phyloP scores from a whole-genome alignment of 208 protist genomes.

The Leishmania mexicana region DNA sequence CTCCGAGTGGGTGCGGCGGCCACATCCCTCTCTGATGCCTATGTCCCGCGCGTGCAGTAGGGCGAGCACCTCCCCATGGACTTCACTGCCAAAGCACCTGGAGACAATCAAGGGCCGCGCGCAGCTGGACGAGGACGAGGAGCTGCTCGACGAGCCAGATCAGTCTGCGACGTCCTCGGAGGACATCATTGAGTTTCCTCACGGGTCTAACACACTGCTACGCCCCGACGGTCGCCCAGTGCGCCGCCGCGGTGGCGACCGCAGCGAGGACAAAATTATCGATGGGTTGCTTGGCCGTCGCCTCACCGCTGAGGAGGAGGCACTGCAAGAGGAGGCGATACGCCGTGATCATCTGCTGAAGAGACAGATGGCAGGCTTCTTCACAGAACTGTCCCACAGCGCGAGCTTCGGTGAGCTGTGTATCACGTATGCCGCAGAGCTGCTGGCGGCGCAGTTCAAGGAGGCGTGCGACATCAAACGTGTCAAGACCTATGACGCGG shows the following conservation, averaged over 20 bases:
- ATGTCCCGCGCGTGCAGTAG: not conserved
- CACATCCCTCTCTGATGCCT: not conserved
- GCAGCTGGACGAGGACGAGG: constrained; percentile 22
- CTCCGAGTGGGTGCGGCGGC: constrained; percentile 36
- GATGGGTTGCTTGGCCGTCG: constrained; percentile 22
- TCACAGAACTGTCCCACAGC: constrained; percentile 64
- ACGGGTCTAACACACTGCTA: constrained; percentile 41
- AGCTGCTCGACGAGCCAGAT: constrained; percentile 17
- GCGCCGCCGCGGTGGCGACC: constrained; percentile 22
- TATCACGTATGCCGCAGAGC: constrained; percentile 51
- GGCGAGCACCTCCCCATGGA: constrained; percentile 4
- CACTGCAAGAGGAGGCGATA: constrained; percentile 40
- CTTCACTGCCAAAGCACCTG: not conserved
- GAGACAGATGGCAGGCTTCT: constrained; percentile 60
- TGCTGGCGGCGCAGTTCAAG: constrained; percentile 33
- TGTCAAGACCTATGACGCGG: constrained; percentile 57
- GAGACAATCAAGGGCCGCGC: constrained; percentile 7
- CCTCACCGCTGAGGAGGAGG: constrained; percentile 26
- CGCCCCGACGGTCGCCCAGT: constrained; percentile 34
- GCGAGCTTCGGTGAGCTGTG: constrained; percentile 70
- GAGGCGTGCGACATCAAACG: constrained; percentile 39
- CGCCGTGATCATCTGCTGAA: constrained; percentile 45
- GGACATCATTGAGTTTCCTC: constrained; percentile 49
- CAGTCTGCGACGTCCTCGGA: constrained; percentile 26
- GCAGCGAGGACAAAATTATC: not conserved